A percentile compares a stretch with the other conserved stretches of the same genome.
These are phyloP conservation scores for Cryoendolithus antarcticus DNA, from an alignment of 2,329 filamentous ascomycete species.

Conservation along the genomic window DNA sequence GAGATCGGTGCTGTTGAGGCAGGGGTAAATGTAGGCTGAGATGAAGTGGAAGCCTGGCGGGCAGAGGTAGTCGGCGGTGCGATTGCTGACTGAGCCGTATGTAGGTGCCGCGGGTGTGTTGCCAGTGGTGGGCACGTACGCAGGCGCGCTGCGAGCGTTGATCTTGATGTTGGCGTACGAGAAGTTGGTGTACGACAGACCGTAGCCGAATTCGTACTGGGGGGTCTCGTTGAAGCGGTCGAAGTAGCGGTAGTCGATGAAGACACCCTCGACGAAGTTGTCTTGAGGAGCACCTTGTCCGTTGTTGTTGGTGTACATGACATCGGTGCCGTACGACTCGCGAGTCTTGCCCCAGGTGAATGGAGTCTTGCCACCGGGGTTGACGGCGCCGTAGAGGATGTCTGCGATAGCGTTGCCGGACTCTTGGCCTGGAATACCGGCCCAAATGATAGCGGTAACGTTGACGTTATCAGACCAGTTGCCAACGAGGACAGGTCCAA, in stretches of 20 bases:
- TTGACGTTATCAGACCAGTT: slow-evolving; percentile 66
- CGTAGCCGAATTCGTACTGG: slow-evolving; percentile 70
- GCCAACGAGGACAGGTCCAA: slow-evolving; percentile 64
- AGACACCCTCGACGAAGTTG: slow-evolving; percentile 64
- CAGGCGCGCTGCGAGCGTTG: slow-evolving; percentile 33
- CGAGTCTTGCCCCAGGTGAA: slow-evolving; percentile 66
- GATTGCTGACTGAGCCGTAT: slow-evolving; percentile 51
- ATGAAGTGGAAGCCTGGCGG: slow-evolving; percentile 45
- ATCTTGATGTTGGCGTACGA: slow-evolving; percentile 57
- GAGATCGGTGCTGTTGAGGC: slow-evolving; percentile 52
- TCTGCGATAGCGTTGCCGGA: slow-evolving; percentile 68
- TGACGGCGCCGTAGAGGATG: slow-evolving; percentile 70
- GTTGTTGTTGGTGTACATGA: slow-evolving; percentile 60
- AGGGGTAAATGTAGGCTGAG: slow-evolving; percentile 56
- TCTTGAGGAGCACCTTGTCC: slow-evolving; percentile 54
- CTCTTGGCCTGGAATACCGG: slow-evolving; percentile 71
- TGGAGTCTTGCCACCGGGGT: slow-evolving; percentile 54
- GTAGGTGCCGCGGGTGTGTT: slow-evolving; percentile 50
- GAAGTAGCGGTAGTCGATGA: slow-evolving; percentile 72
- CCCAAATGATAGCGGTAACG: slow-evolving; percentile 73
- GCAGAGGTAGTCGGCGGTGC: slow-evolving; percentile 56
- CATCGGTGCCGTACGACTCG: slow-evolving; percentile 54
- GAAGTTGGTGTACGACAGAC: slow-evolving; percentile 71
- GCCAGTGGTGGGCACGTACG: slow-evolving; percentile 51
- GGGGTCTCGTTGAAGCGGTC: slow-evolving; percentile 55